phyloP scores from a whole-genome alignment of 805 yeast genomes.

The Ogataea corticis region DNA sequence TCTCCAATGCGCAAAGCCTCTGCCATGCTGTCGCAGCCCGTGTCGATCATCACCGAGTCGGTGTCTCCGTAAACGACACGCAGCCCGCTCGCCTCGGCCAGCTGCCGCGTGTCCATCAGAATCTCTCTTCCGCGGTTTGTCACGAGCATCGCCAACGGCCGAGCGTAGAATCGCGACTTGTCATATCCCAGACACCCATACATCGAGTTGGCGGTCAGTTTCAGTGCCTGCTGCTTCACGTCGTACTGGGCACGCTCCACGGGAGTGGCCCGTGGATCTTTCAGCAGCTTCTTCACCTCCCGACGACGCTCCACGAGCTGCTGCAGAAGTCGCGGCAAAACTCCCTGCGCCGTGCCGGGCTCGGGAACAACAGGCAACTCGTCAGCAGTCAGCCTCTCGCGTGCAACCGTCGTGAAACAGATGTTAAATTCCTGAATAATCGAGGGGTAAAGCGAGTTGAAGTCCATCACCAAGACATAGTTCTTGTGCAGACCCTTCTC shows the following conservation, averaged over 20 bases:
- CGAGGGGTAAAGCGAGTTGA: conserved; percentile 95
- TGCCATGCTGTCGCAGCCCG: conserved; percentile 64
- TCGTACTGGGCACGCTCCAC: conserved; percentile 82
- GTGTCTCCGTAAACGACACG: conserved; percentile 97
- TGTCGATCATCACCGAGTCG: conserved; percentile 97
- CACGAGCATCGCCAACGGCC: conserved; percentile 92
- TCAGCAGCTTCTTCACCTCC: conserved; percentile 84
- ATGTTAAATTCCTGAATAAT: conserved; percentile 96
- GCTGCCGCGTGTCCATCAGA: conserved; percentile 85
- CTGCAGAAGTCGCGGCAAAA: conserved; percentile 79
- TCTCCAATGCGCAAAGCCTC: conserved; percentile 85
- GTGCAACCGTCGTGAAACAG: conserved; percentile 91
- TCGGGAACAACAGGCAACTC: conserved; percentile 72
- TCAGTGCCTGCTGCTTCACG: conserved; percentile 92
- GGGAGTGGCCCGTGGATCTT: conserved; percentile 64
- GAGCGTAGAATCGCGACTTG: conserved; percentile 90
- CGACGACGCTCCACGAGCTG: conserved; percentile 88
- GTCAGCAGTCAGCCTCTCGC: conserved; percentile 52
- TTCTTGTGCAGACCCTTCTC: conserved; percentile 92
- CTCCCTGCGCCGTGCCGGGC: conserved; percentile 63
- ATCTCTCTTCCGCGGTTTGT: conserved; percentile 96
- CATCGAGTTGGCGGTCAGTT: conserved; percentile 98
- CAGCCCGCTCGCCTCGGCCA: conserved; percentile 82
- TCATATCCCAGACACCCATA: conserved; percentile 97
- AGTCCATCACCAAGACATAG: conserved; percentile 92